Base-by-base conservation (phyloP, 176 grass and related monocot genomes). In the Rhynchospora breviuscula region DNA sequence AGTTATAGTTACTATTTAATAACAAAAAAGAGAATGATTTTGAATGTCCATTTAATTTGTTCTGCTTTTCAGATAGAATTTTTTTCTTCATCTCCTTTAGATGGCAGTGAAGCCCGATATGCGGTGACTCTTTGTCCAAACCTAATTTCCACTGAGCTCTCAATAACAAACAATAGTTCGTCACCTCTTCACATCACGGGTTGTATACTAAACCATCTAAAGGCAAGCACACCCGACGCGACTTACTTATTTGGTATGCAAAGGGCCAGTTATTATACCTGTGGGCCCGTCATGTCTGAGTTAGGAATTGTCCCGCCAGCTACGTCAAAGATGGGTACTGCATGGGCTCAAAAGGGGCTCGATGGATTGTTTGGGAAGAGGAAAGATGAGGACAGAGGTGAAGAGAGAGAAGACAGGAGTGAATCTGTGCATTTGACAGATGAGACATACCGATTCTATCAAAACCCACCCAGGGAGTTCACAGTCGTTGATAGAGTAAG, bases 141-240 rank as follows among this genome's bases (percentile, higher is more conserved):
- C 79, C 72, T 64, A 45, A 84, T 93, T 46, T 60, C 72, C 2
- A 85, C 87, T 67, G 92, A 93, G 74, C 13, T 91, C 26, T 43
- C 81, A 46, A 82, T 91, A 63, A 72, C 75, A 17, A 94, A 94
- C 58, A 40, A 57, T 14, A 54, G 63, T 35, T 62, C 87, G 1
- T 65, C 90, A 13, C 73, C 84, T 11, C 35, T 89, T 85, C 62
- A 86, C 68, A 59, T 94, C 56, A 90, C 90, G 14, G 86, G 89
- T 65, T 71, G 68, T 26, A 78, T 98, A 77, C 76, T 89, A 9
- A 98, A 81, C 89, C 90, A 98, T 84, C 81, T 98, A 59, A 91
- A 90, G 44, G 87, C 92, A 77, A 94, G 95, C 90, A 98, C 95
- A 8, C 92, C 90, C 2, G 90, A 91, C 43, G 95, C 90, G 57